Base-by-base conservation (phyloP, 2,329 filamentous ascomycete genomes). In the Rutstroemia sp. region DNA sequence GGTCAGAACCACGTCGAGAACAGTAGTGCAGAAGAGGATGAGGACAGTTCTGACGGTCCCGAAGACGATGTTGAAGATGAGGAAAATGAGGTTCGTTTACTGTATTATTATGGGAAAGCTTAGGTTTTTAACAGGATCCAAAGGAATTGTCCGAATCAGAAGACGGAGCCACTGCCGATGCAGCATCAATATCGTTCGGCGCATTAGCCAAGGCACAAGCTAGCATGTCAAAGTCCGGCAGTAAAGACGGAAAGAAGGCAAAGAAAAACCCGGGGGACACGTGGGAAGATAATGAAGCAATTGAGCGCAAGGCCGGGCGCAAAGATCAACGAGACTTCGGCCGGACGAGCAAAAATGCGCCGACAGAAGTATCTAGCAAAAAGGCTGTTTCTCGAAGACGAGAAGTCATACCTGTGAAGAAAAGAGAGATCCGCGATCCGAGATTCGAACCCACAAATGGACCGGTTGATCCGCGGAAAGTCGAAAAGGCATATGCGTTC, bases 191-290 rank as follows among this genome's bases (percentile, higher is more conserved):
- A 62, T 94, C 91, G 23, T 96, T 97, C 67, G 92, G 91, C 61
- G 88, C 89, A n/a, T 77, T 96, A 42, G 90, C 89, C 62, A 89
- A 90, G 76, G 92, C 91, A 1, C 90, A 95, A 74, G 85, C 85
- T 41, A 80, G 83, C 0, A 73, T 95, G 52, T 69, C 58, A 57
- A 61, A 58, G 62, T 63, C 52, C 60, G 62, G 57, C 67, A 65
- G 56, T 62, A 58, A 71, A 64, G 59, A 62, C 63, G 46, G 71
- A 58, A 53, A 67, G 58, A 52, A 62, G 58, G 42, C 65, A 69
- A 60, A 75, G 74, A 70, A 73, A 71, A 53, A 77, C 55, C 58
- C 61, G 25, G 59, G 58, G 38, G 57, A 66, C 61, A 59, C 60
- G 56, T 66, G 65, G 60, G 66, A 69, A 57, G 68, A 77, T 55